Percentiles rank a stretch among this genome's conserved stretches.
Evolutionary conservation across 371 early-diverging fungal genomes (phyloP).

Genomic region (Mortierella sp.): DNA sequence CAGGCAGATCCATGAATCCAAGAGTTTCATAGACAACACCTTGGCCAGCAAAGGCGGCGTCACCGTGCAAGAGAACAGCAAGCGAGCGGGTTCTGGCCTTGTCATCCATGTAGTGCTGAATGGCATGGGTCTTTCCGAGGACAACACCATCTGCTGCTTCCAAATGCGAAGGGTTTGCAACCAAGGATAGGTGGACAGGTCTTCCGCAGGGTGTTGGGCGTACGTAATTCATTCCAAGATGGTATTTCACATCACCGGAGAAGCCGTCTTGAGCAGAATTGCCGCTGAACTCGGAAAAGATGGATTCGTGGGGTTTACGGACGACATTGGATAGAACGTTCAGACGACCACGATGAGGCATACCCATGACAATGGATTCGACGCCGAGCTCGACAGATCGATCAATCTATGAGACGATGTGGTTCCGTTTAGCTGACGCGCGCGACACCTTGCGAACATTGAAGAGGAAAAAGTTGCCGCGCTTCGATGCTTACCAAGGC

Average conservation of each 20-base stretch:
- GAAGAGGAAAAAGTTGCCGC: neutral
- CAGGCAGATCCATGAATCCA: conserved; percentile 93
- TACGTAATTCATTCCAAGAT: conserved; percentile 96
- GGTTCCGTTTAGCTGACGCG: neutral
- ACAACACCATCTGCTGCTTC: conserved; percentile 98
- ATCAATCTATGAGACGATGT: conserved; percentile 1
- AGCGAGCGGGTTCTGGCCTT: conserved; percentile 82
- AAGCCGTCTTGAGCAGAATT: conserved; percentile 87
- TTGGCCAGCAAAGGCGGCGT: conserved; percentile 98
- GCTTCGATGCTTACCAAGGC: conserved; percentile 73
- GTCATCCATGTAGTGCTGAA: conserved; percentile 93
- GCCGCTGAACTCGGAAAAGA: conserved; percentile 96
- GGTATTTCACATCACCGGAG: conserved; percentile 98
- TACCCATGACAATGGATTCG: conserved; percentile 94
- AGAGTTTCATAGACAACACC: conserved; percentile 97
- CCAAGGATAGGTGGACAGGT: conserved; percentile 94
- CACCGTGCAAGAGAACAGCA: conserved; percentile 96
- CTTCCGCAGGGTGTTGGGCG: conserved; percentile 96
- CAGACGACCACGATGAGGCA: conserved; percentile 98
- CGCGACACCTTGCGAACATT: too few relatives aligned
- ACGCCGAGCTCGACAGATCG: conserved; percentile 93
- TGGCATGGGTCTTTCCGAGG: conserved; percentile 94
- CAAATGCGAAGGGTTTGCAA: conserved; percentile 98
- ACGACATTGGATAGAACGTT: conserved; percentile 98
- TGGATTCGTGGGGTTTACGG: conserved; percentile 96